Conservation (phyloP, 257 asterid genomes). For the Lycium barbarum region DNA sequence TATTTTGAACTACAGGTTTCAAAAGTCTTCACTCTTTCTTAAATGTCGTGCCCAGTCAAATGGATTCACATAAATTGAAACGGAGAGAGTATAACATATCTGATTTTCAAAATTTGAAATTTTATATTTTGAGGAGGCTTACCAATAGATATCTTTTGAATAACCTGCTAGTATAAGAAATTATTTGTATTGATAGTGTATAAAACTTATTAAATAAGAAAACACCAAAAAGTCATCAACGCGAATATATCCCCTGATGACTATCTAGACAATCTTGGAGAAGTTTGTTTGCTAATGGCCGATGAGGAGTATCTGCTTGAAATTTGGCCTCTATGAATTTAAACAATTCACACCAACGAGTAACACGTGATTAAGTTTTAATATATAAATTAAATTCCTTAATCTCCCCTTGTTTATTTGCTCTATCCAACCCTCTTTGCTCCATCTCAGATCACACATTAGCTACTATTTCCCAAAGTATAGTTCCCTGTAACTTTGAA, state of each 20-base stretch:
- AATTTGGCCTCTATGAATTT: background rate
- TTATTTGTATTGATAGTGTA: too few species aligned
- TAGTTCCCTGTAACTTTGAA: background rate
- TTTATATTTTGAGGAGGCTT: too few species aligned
- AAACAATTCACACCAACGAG: background rate
- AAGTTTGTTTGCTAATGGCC: background rate
- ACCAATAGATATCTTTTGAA: too few species aligned
- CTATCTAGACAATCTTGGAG: background rate
- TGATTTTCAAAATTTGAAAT: too few species aligned
- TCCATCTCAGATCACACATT: background rate
- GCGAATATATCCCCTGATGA: background rate
- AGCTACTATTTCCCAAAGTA: background rate
- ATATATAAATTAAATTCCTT: background rate
- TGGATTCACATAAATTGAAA: too few species aligned
- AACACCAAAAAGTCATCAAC: background rate
- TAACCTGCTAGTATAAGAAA: too few species aligned
- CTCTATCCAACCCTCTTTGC: background rate
- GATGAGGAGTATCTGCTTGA: conserved; percentile 1
- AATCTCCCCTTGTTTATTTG: background rate
- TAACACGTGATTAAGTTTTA: background rate
- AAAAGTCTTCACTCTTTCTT: too few species aligned
- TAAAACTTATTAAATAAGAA: background rate
- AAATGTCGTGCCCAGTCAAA: too few species aligned
- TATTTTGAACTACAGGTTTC: too few species aligned
- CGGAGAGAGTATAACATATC: too few species aligned